A percentile compares a stretch with the other conserved stretches of the same genome.
Evolutionary conservation across 2,329 filamentous ascomycete species (phyloP).

Genomic region (Fusarium agapanthi): DNA sequence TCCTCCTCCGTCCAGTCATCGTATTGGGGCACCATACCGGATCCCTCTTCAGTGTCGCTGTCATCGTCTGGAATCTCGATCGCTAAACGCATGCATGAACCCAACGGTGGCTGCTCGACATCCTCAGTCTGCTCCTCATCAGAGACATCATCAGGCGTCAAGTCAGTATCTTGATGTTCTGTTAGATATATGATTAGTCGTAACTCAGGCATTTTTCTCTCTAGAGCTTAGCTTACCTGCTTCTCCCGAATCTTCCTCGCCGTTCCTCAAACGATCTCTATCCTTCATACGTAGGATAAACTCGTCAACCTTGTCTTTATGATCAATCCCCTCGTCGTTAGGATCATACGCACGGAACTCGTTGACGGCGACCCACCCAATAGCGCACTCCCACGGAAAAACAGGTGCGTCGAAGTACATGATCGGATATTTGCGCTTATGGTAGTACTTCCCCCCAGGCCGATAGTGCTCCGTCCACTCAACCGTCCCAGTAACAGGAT

Average conservation of each 20-base stretch:
- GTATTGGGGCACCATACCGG: neutral
- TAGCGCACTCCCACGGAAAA: neutral
- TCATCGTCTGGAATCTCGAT: neutral
- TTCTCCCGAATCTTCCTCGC: neutral
- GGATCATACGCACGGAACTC: neutral
- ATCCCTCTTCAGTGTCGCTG: neutral
- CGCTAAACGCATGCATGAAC: neutral
- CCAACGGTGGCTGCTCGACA: neutral
- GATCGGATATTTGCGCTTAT: rapidly evolving
- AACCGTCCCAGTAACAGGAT: neutral
- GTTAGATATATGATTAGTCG: too few species aligned
- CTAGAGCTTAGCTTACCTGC: neutral
- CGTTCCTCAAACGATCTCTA: neutral
- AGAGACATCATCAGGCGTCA: rapidly evolving
- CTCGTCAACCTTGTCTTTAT: neutral
- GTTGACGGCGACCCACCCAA: rapidly evolving
- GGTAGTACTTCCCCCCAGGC: rapidly evolving
- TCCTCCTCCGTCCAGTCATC: neutral
- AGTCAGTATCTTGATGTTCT: neutral
- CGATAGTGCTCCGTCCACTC: neutral
- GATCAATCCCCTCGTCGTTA: neutral
- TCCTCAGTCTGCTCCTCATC: neutral
- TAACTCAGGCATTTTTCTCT: too few species aligned
- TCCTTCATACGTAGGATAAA: neutral
- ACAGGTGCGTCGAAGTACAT: neutral